Conservation (phyloP, 225 moss, liverwort and hornwort species). For the Straminergon stramineum region DNA sequence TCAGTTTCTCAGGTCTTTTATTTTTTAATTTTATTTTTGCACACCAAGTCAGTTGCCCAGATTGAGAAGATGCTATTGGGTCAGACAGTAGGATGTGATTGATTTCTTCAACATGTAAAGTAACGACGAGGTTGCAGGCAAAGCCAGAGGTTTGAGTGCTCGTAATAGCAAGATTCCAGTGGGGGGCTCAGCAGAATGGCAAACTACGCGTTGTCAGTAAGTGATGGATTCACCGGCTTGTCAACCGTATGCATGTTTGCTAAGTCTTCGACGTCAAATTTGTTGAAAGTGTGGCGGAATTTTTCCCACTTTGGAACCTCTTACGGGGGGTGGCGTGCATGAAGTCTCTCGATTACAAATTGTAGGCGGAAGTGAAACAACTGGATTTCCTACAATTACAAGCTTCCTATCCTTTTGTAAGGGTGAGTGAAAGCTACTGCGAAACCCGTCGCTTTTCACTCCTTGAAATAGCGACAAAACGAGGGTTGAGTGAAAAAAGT, state of each 20-base stretch:
- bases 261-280: background rate
- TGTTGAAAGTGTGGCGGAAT: background rate
- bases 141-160: background rate
- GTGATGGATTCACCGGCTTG: background rate
- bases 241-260: background rate
- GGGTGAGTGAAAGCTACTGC: no score
- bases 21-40: background rate
- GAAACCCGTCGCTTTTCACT: no score
- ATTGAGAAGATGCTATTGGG: background rate
- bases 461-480: no score
- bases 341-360: background rate
- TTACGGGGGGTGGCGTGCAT: background rate
- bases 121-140: no score
- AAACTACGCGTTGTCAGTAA: background rate
- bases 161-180: background rate
- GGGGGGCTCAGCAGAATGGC: background rate
- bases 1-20: background rate
- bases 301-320: background rate
- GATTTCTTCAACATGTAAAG: background rate
- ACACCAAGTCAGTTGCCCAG: background rate
- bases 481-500: no score
- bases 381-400: background rate
- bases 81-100: background rate
- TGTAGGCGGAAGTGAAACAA: background rate
- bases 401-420: background rate